Conservation (phyloP, 2,329 filamentous ascomycete species). For the Neonectria magnoliae region DNA sequence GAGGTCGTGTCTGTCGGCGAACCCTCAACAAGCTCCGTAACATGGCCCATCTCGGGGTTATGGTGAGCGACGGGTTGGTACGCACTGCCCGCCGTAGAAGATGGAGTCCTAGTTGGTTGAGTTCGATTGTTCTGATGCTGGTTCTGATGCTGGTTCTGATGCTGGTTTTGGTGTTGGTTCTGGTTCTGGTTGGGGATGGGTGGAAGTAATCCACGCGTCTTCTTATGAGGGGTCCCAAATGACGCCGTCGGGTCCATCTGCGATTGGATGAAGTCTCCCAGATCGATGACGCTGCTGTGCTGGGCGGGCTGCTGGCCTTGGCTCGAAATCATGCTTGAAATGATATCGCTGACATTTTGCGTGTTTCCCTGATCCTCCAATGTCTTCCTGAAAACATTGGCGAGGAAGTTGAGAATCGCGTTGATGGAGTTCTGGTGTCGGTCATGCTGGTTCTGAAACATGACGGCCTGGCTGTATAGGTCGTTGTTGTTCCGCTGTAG, state of each 20-base stretch:
- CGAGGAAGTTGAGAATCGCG: constrained; percentile 96
- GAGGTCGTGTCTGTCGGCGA: constrained; percentile 58
- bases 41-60: constrained; percentile 61
- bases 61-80: constrained; percentile 44
- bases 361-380: constrained; percentile 82
- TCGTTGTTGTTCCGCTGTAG: constrained; percentile 88
- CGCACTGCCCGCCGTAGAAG: constrained; percentile 25
- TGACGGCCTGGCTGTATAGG: constrained; percentile 85
- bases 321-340: constrained; percentile 76
- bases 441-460: constrained; percentile 91
- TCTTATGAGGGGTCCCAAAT: constrained; percentile 58
- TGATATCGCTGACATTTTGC: constrained; percentile 85
- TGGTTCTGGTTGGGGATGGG: constrained; percentile 58
- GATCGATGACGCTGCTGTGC: constrained; percentile 68
- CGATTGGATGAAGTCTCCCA: constrained; percentile 66
- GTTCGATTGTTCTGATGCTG: constrained; percentile 33
- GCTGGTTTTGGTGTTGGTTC: not conserved
- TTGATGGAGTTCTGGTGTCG: constrained; percentile 99
- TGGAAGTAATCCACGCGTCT: constrained; percentile 63
- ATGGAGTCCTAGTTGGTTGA: constrained; percentile 34
- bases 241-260: constrained; percentile 52
- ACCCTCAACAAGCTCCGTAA: constrained; percentile 70
- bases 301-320: constrained; percentile 58
- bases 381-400: constrained; percentile 94
- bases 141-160: constrained; percentile 5